Conservation (phyloP, 108 stramenopile genomes). For the Cyclotella choctawhatcheeana region DNA sequence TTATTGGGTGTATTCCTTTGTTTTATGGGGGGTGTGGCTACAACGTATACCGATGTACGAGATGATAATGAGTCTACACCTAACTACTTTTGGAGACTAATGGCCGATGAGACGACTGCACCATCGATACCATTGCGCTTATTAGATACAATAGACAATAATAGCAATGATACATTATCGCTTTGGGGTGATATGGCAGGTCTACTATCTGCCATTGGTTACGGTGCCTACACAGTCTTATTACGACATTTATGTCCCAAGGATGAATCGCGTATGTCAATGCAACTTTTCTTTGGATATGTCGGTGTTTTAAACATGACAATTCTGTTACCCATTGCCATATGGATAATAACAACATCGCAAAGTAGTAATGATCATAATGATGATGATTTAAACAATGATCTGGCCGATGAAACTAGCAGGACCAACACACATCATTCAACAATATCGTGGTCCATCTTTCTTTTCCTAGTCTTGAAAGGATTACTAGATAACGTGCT, state of each 20-base stretch:
- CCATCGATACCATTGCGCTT: not conserved
- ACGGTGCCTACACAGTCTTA: conserved; percentile 85
- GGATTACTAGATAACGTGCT: conserved; percentile 90
- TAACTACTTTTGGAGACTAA: too few species aligned
- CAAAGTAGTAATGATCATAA: conserved; percentile 26
- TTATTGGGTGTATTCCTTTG: conserved; percentile 71
- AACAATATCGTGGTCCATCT: conserved; percentile 59
- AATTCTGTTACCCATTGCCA: conserved; percentile 62
- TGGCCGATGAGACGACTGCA: not conserved
- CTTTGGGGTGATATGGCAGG: conserved; percentile 77
- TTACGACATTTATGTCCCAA: conserved; percentile 72
- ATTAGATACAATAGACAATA: conserved; percentile 7
- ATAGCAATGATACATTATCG: conserved; percentile 7
- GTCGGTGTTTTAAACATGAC: conserved; percentile 85
- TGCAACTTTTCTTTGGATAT: conserved; percentile 94
- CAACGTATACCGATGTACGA: conserved; percentile 62
- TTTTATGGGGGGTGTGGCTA: conserved; percentile 70
- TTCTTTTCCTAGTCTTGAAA: conserved; percentile 71
- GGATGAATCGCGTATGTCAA: conserved; percentile 80
- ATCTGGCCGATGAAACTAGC: not conserved
- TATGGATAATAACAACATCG: conserved; percentile 51
- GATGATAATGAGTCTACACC: not conserved
- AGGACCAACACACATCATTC: not conserved
- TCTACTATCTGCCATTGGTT: conserved; percentile 78
- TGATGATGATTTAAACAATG: not conserved